phyloP scores from a whole-genome alignment of 805 yeast species.

The Yarrowia deformans region DNA sequence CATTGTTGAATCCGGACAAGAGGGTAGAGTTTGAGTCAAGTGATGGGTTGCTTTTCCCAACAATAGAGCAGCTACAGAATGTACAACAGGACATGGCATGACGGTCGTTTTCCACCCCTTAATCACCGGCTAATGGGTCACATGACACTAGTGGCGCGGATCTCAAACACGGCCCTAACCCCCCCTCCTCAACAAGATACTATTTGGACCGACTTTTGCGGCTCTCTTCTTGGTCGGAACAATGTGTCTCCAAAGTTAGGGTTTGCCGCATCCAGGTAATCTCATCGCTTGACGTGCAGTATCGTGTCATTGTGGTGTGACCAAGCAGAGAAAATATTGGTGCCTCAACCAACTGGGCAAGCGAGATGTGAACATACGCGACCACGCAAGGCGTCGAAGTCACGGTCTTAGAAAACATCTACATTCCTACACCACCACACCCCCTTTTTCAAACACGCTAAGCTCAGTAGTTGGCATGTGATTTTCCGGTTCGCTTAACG shows the following conservation, averaged over 20 bases:
- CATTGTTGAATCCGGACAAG: constrained; percentile 28
- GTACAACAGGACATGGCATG: too few species aligned
- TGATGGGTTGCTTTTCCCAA: constrained; percentile 17
- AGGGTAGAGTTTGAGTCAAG: constrained; percentile 23
- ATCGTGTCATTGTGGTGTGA: constrained; percentile 8
- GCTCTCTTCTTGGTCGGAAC: too few species aligned
- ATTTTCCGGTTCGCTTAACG: background rate
- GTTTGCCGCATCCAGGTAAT: constrained; percentile 1
- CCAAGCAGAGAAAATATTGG: background rate
- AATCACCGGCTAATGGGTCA: too few species aligned
- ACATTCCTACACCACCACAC: too few species aligned
- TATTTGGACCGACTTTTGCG: constrained; percentile 2
- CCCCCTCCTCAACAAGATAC: constrained; percentile 16
- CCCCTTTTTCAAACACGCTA: background rate
- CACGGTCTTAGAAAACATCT: too few species aligned
- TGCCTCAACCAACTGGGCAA: too few species aligned
- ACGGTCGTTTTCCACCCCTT: too few species aligned
- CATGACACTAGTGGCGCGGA: background rate
- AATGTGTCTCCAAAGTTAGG: background rate
- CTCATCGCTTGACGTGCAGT: constrained; percentile 21
- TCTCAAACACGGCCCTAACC: constrained; percentile 2
- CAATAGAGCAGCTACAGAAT: too few species aligned
- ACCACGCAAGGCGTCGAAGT: too few species aligned
- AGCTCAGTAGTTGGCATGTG: constrained; percentile 3
- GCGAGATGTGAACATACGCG: too few species aligned